phyloP scores from a whole-genome alignment of 768 basidiomycete species.

The Kwoniella mangroviensis region DNA sequence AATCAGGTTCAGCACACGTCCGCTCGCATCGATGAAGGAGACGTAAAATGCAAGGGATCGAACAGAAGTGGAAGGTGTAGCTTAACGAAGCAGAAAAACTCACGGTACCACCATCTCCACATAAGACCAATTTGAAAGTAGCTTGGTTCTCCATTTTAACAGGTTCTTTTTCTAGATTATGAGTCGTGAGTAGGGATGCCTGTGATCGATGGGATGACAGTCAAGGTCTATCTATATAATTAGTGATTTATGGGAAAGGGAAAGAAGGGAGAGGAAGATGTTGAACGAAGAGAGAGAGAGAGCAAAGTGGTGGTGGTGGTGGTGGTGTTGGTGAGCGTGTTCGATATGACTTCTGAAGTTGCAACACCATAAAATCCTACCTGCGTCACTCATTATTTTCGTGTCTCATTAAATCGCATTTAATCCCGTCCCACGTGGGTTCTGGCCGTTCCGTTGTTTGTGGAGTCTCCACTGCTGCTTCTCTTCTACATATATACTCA shows the following conservation, averaged over 20 bases:
- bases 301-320: background rate
- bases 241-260: background rate
- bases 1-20: background rate
- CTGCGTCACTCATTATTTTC: background rate
- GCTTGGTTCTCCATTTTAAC: conserved; percentile 64
- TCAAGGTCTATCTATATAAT: background rate
- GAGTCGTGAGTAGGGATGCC: background rate
- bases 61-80: too few relatives aligned
- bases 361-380: background rate
- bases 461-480: background rate
- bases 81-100: conserved; percentile 3
- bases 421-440: background rate
- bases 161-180: background rate
- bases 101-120: conserved; percentile 64
- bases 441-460: background rate
- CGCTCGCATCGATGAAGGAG: too few relatives aligned
- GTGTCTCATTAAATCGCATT: background rate
- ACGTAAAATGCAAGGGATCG: too few relatives aligned
- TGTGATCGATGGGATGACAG: too few relatives aligned
- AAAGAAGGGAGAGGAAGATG: background rate
- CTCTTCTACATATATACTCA: background rate
- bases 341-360: background rate
- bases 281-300: too few relatives aligned
- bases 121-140: conserved; percentile 98
- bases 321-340: conserved; percentile 4